Base-by-base conservation (phyloP, 768 basidiomycete species). In the Pleurotus ostreatus region DNA sequence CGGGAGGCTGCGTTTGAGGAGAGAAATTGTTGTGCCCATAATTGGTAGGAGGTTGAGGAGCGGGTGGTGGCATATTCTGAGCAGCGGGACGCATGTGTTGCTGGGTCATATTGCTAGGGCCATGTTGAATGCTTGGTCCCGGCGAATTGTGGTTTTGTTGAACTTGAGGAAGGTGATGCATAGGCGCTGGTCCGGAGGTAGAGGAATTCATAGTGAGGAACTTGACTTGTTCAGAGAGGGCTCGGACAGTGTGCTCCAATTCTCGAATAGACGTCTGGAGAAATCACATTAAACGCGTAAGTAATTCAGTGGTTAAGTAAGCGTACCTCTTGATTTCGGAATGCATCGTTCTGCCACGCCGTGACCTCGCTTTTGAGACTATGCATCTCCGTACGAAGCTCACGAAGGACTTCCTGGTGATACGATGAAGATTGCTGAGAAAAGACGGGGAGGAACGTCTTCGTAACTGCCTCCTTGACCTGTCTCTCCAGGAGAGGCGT, bases 211-310 rank as follows among this genome's bases (percentile, higher is more conserved):
- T 72, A 61, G 76, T 83, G 58, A 91, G 70, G 72, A 84, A 89
- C 67, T 91, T 92, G 64, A 94, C 83, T 66, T 94, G 92, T 49
- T 94, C 92, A 26, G 87, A 79, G 55, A 94, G 74, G 20, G 81
- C 63, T 53, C 89, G 78, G 55, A 94, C 85, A 5, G 83, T 84
- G 62, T 85, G 86, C 69, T 93, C 92, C 56, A 94, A 78, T 41
- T 93, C 90, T 58, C 89, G 81, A 56, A 94, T 88, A 22, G 87
- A 74, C 25, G 82, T 74, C 91, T 12, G 62, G 43, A 39, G 20
- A 46, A 30, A 30, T 20, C 57, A 34, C 56, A 49, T 58, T 18
- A 59, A 59, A 53, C 55, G 61, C 43, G 62, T 13, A 5, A 37
- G 43, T 16, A 5, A 11, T 48, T 7, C 30, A 30, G 34, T 7